Conservation (phyloP, 2,329 filamentous ascomycete species). For the Sclerotinia trifoliorum region DNA sequence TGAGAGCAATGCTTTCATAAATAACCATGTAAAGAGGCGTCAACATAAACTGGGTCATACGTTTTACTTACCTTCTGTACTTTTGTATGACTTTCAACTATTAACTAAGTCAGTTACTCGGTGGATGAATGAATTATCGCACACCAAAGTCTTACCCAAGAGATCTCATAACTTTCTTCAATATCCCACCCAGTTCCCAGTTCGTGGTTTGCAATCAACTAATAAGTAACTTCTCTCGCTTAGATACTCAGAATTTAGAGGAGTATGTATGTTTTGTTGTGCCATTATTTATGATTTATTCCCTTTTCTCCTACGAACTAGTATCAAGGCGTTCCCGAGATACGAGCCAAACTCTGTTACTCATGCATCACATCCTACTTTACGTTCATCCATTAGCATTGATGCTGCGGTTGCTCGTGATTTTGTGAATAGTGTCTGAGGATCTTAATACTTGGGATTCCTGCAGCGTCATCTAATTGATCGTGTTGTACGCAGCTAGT, state of each 20-base stretch:
- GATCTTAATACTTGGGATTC: not conserved
- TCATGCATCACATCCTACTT: slow-evolving; percentile 1
- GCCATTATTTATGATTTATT: not conserved
- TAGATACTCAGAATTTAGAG: not conserved
- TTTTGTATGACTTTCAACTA: not conserved
- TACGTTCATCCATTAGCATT: slow-evolving; percentile 1
- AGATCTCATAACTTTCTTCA: not conserved
- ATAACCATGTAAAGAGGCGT: slow-evolving; percentile 18
- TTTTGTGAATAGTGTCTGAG: slow-evolving; percentile 2
- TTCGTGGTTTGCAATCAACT: not conserved
- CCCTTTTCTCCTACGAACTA: not conserved
- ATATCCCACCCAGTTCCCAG: not conserved
- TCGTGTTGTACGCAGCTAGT: not conserved
- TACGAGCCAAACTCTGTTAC: slow-evolving; percentile 12
- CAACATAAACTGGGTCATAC: slow-evolving; percentile 17
- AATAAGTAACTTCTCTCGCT: not conserved
- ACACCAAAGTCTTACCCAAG: not conserved
- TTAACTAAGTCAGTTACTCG: not conserved
- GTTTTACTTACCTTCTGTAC: not conserved
- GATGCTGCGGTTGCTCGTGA: too few species aligned
- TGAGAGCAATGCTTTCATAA: slow-evolving; percentile 6
- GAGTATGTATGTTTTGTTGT: not conserved
- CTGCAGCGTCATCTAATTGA: not conserved
- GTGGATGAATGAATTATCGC: not conserved
- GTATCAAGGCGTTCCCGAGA: slow-evolving; percentile 1